phyloP scores from a whole-genome alignment of 768 basidiomycete genomes.

The Suillus lakei region DNA sequence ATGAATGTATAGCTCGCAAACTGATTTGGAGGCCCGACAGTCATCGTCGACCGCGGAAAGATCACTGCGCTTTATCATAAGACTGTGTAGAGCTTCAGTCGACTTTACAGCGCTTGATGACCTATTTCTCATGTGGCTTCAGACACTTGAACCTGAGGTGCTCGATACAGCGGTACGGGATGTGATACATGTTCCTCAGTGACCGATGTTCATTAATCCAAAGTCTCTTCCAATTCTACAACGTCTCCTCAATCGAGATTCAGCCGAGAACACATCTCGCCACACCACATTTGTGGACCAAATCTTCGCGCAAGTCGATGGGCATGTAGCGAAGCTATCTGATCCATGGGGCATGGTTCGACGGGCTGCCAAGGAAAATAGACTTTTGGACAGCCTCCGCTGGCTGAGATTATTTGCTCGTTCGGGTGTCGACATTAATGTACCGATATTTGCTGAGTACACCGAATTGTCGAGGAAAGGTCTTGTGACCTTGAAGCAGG shows the following conservation, averaged over 20 bases:
- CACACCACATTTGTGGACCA: conserved; percentile 41
- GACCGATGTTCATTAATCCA: conserved; percentile 3
- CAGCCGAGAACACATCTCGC: conserved; percentile 44
- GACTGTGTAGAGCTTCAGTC: conserved; percentile 55
- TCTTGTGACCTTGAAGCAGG: conserved; percentile 47
- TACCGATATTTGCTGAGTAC: conserved; percentile 53
- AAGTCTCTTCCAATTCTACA: conserved; percentile 59
- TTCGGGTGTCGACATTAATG: conserved; percentile 69
- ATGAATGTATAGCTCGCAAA: not conserved
- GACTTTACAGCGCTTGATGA: conserved; percentile 62
- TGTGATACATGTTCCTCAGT: not conserved
- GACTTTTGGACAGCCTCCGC: conserved; percentile 51
- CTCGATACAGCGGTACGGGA: conserved; percentile 45
- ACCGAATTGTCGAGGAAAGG: conserved; percentile 44
- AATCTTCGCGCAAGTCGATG: conserved; percentile 33
- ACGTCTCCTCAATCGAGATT: conserved; percentile 61
- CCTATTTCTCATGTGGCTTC: conserved; percentile 64
- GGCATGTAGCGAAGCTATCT: conserved; percentile 31
- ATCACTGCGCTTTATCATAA: conserved; percentile 55
- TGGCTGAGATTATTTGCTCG: conserved; percentile 67
- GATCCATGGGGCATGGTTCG: conserved; percentile 63
- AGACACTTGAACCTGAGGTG: conserved; percentile 42
- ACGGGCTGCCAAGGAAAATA: conserved; percentile 46
- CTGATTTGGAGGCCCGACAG: conserved; percentile 1
- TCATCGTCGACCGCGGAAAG: conserved; percentile 38